Evolutionary conservation across 306 rosid species (phyloP).

Genomic region (Betula pendula): DNA sequence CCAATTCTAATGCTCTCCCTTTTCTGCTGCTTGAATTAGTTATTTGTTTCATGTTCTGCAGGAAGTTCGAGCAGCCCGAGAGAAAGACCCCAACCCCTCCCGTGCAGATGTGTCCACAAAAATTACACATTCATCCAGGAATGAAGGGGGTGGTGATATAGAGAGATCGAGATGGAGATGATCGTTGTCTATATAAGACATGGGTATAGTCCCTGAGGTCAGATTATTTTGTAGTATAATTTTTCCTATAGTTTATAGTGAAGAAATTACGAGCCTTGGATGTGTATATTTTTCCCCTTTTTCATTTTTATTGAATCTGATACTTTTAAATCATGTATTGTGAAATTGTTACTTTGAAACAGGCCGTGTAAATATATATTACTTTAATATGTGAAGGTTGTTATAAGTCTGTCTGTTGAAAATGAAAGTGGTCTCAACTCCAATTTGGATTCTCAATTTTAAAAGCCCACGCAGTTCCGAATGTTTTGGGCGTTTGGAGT

Average conservation of each 20-base stretch:
- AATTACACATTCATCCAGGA: slow-evolving; percentile 39
- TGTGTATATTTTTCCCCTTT: slow-evolving; percentile 40
- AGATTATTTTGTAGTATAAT: slow-evolving; percentile 32
- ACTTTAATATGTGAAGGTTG: slow-evolving; percentile 17
- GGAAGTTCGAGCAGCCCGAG: slow-evolving; percentile 72
- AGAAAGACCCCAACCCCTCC: slow-evolving; percentile 45
- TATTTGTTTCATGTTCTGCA: slow-evolving; percentile 27
- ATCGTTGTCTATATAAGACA: slow-evolving; percentile 21
- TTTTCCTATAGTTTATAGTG: slow-evolving; percentile 26
- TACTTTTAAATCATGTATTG: slow-evolving; percentile 30
- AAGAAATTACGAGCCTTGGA: slow-evolving; percentile 23
- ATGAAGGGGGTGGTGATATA: slow-evolving; percentile 29
- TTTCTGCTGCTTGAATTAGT: background rate
- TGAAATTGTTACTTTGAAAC: slow-evolving; percentile 19
- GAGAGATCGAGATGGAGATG: slow-evolving; percentile 57
- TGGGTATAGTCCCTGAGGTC: slow-evolving; percentile 33
- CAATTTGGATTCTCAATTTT: too few species aligned
- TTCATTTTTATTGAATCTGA: background rate
- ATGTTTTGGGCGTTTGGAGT: too few species aligned
- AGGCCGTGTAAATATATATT: slow-evolving; percentile 47
- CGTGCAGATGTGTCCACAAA: slow-evolving; percentile 37
- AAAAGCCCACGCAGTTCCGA: too few species aligned
- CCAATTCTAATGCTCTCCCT: background rate
- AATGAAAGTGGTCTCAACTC: background rate
- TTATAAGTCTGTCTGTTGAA: slow-evolving; percentile 12